Evolutionary conservation across 805 yeast genomes (phyloP).

Genomic region (Teunomyces atbi): DNA sequence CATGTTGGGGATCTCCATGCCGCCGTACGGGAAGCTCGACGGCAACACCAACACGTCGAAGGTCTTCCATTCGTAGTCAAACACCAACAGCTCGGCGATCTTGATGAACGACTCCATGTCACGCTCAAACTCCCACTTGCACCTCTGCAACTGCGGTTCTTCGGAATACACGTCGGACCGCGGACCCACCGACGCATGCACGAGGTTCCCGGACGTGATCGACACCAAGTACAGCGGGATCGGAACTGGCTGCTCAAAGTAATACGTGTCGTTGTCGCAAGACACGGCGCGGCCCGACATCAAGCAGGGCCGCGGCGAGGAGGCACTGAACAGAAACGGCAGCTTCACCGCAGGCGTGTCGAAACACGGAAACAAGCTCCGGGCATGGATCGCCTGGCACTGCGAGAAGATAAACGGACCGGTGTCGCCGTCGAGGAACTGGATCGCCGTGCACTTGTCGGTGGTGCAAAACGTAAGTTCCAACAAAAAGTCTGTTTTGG

Average conservation of each 20-base stretch:
- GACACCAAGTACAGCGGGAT: slow-evolving; percentile 84
- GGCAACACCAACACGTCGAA: slow-evolving; percentile 83
- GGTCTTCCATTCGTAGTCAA: slow-evolving; percentile 79
- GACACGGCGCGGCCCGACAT: slow-evolving; percentile 62
- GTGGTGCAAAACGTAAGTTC: slow-evolving; percentile 50
- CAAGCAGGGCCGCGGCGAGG: slow-evolving; percentile 65
- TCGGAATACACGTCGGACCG: slow-evolving; percentile 82
- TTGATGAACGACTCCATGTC: slow-evolving; percentile 80
- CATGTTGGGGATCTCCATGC: slow-evolving; percentile 92
- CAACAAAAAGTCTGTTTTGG: slow-evolving; percentile 48
- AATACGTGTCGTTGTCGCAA: slow-evolving; percentile 30
- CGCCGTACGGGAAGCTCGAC: slow-evolving; percentile 80
- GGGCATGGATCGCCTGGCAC: slow-evolving; percentile 88
- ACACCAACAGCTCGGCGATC: slow-evolving; percentile 74
- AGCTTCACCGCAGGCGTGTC: slow-evolving; percentile 88
- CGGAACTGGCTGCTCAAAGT: slow-evolving; percentile 72
- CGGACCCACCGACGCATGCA: slow-evolving; percentile 72
- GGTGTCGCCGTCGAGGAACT: slow-evolving; percentile 75
- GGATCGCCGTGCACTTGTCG: slow-evolving; percentile 74
- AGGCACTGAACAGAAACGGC: slow-evolving; percentile 54
- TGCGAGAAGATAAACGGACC: slow-evolving; percentile 80
- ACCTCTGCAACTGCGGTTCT: slow-evolving; percentile 62
- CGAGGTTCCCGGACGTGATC: slow-evolving; percentile 79
- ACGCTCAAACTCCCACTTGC: slow-evolving; percentile 75
- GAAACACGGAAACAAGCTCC: slow-evolving; percentile 84